These are phyloP conservation scores for Zasmidium cellare DNA, from an alignment of 2,329 filamentous ascomycete species.

Conservation along the genomic window DNA sequence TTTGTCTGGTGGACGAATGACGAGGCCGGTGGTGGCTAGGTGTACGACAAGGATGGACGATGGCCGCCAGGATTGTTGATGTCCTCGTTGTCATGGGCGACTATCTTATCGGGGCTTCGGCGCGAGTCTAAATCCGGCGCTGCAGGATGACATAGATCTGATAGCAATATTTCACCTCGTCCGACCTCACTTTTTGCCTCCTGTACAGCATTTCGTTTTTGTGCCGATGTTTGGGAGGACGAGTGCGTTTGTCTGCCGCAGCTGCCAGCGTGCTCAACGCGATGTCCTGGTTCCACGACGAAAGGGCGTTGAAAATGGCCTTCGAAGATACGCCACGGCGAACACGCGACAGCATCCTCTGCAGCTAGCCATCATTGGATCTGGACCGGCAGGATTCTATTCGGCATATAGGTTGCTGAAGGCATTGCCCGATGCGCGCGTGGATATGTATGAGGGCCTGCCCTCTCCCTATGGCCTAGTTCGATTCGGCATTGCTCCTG, in stretches of 20 bases:
- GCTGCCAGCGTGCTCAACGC: constrained; percentile 16
- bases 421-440: constrained; percentile 66
- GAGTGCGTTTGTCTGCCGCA: constrained; percentile 20
- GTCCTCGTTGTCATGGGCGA: neutral
- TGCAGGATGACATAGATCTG: neutral
- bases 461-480: constrained; percentile 92
- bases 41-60: neutral
- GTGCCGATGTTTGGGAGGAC: constrained; percentile 1
- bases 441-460: constrained; percentile 96
- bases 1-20: neutral
- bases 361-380: constrained; percentile 81
- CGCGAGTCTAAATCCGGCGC: neutral
- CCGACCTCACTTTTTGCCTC: neutral
- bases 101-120: constrained; percentile 1
- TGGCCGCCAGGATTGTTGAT: neutral
- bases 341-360: constrained; percentile 48
- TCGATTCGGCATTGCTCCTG: constrained; percentile 92
- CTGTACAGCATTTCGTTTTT: neutral
- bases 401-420: constrained; percentile 82
- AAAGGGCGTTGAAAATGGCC: neutral
- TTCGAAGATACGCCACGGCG: constrained; percentile 27
- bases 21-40: neutral
- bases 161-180: neutral
- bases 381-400: constrained; percentile 95
- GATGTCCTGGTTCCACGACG: constrained; percentile 19